Base-by-base conservation (phyloP, 83 land plant genomes). In the Isoetes engelmannii region DNA sequence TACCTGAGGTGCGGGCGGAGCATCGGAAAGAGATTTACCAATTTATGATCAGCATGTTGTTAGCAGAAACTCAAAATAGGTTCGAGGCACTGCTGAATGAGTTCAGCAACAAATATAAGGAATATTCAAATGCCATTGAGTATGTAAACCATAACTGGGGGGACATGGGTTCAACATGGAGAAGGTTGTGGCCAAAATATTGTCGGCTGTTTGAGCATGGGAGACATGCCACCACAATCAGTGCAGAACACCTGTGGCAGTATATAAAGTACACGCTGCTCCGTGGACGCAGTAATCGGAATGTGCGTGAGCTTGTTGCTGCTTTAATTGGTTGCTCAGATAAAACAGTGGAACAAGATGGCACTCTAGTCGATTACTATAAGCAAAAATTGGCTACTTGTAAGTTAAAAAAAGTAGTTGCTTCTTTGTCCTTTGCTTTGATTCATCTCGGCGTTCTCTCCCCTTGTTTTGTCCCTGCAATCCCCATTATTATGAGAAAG, bases 191-290 rank as follows among this genome's bases (percentile, higher is more conserved):
- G 67, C 67, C 67, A 28, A 64, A 44, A 41, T 44, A 10, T 1
- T 18, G 67, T 12, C 47, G 67, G 9, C 12, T 64, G 47, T 64
- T 64, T 41, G 67, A 64, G 67, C 67, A 64, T 44, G 47, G 47
- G 47, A 47, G 45, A 44, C n/a, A 41, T 44, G 67, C 3, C 15
- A 64, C 67, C 49, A 64, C 67, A 1, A 64, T 9, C 67, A 41
- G 41, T 44, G 67, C 49, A 7, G 67, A 64, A 41, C 18, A 47
- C 7, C 13, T 64, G 10, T 64, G 67, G 67, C 18, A 44, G 42
- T 64, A 64, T 47, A 64, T 64, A 28, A 64, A 64, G 67, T 45
- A 64, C 17, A 64, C 44, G 41, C 3, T 64, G 49, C 47, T 64
- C 6, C 47, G 67, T 9, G 67, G 67, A 13, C 67, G 67, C 13